A percentile compares a stretch with the other conserved stretches of the same genome.
phyloP scores from a whole-genome alignment of 2,329 filamentous ascomycete genomes.

The Alternaria ethzedia region DNA sequence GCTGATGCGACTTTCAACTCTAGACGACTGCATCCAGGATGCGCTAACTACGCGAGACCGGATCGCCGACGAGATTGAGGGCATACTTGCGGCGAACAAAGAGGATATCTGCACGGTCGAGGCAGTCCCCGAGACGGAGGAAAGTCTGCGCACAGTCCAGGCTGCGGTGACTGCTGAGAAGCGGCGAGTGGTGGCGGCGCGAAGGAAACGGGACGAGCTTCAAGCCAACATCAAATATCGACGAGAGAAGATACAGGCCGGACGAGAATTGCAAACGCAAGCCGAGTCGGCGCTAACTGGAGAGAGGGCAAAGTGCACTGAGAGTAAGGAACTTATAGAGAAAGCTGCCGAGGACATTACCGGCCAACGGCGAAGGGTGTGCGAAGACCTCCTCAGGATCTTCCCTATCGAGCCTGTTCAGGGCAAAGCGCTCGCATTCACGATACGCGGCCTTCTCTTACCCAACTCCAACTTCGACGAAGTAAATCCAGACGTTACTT shows the following conservation, averaged over 20 bases:
- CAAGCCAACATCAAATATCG: conserved; percentile 69
- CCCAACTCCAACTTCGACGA: conserved; percentile 82
- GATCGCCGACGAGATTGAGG: conserved; percentile 79
- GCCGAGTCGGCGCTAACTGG: conserved; percentile 67
- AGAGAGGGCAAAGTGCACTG: conserved; percentile 52
- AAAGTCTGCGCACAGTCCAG: conserved; percentile 53
- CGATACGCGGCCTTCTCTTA: conserved; percentile 77
- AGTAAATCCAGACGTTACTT: conserved; percentile 72
- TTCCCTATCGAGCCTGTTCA: conserved; percentile 78
- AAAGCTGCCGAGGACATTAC: conserved; percentile 70
- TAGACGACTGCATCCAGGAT: conserved; percentile 91
- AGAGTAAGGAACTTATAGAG: conserved; percentile 62
- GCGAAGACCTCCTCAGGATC: conserved; percentile 78
- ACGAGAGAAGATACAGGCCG: conserved; percentile 70
- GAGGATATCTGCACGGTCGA: conserved; percentile 45
- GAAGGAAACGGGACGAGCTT: conserved; percentile 71
- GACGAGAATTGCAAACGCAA: conserved; percentile 64
- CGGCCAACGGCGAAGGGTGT: conserved; percentile 87
- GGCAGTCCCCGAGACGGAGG: conserved; percentile 52
- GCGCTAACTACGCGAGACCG: conserved; percentile 77
- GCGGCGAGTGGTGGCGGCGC: conserved; percentile 68
- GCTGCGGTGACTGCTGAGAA: conserved; percentile 67
- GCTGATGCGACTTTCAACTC: conserved; percentile 83
- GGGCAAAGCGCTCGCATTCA: conserved; percentile 75
- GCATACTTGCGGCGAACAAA: conserved; percentile 49